Evolutionary conservation across 805 yeast genomes (phyloP).

Genomic region (Schwanniomyces sp.): DNA sequence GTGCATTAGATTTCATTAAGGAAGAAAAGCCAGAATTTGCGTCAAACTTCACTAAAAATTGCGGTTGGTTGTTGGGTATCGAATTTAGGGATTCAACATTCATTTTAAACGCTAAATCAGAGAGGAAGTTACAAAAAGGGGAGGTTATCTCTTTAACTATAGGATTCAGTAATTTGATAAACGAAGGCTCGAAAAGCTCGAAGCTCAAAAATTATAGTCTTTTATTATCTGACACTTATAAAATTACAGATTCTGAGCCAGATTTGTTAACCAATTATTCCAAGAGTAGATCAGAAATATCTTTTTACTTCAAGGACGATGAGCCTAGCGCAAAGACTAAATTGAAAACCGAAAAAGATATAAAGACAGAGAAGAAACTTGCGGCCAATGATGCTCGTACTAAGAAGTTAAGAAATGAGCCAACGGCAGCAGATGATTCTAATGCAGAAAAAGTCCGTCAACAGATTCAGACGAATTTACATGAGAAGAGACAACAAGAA

Average conservation of each 20-base stretch:
- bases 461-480: slow-evolving; percentile 79
- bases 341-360: slow-evolving; percentile 41
- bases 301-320: slow-evolving; percentile 79
- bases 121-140: slow-evolving; percentile 65
- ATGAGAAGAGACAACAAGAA: slow-evolving; percentile 80
- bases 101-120: slow-evolving; percentile 71
- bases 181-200: slow-evolving; percentile 43
- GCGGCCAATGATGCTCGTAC: slow-evolving; percentile 44
- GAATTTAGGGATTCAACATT: slow-evolving; percentile 83
- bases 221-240: slow-evolving; percentile 77
- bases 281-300: slow-evolving; percentile 69
- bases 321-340: slow-evolving; percentile 32
- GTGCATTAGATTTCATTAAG: slow-evolving; percentile 59
- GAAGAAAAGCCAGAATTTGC: slow-evolving; percentile 62
- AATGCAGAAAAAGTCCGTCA: slow-evolving; percentile 76
- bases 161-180: slow-evolving; percentile 68
- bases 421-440: slow-evolving; percentile 58
- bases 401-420: slow-evolving; percentile 73
- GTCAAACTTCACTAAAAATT: slow-evolving; percentile 66
- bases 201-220: slow-evolving; percentile 66
- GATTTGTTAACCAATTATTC: slow-evolving; percentile 71
- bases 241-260: slow-evolving; percentile 63
- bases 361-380: slow-evolving; percentile 27
- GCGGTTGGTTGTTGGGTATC: slow-evolving; percentile 87
- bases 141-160: slow-evolving; percentile 73